Evolutionary conservation across 768 basidiomycete genomes (phyloP), one percentile per base, ranked within the genome.

Genomic region (Suillus plorans): DNA sequence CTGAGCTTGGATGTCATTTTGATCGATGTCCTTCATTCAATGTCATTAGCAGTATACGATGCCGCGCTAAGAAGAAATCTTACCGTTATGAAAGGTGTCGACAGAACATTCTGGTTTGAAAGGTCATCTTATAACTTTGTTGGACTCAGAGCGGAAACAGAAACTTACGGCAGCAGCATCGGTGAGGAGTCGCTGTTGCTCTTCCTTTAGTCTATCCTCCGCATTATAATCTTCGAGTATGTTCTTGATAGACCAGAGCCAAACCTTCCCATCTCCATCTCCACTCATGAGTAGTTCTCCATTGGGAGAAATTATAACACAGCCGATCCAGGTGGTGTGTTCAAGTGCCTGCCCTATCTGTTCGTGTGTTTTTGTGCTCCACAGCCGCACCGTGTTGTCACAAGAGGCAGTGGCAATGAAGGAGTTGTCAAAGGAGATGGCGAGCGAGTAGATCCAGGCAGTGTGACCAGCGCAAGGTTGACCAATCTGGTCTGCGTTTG

Each of bases 361-460:
- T 9, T 37, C 22, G 56, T 57, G 56, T 39, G 56, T 25, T 4
- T 16, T 39, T 37, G 58, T 25, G 22, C 44, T 37, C 76, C 76
- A 77, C 1, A 78, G 60, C 0, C 74, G 74, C 2, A 72, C 72
- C 34, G 73, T 70, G 0, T 69, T 70, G n/a, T 77, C 76, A 6
- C 66, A 68, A 28, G 76, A 77, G 1, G 69, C 76, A 1, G 76
- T 78, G 0, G 68, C 74, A 49, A 77, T 70, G 31, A 68, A 67
- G 9, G 47, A 66, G 2, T 69, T 74, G 22, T 68, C 60, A 5
- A 69, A 73, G 1, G 77, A 78, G 58, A 76, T 57, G 2, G 74
- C 68, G 39, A 77, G 49, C 5, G 76, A 69, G 47, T 60, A 63
- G 16, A 77, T 67, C 16, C 58, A 68, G 36, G 69, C 70, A 1